Base-by-base conservation (phyloP, 805 yeast genomes). In the Candida golubevii region DNA sequence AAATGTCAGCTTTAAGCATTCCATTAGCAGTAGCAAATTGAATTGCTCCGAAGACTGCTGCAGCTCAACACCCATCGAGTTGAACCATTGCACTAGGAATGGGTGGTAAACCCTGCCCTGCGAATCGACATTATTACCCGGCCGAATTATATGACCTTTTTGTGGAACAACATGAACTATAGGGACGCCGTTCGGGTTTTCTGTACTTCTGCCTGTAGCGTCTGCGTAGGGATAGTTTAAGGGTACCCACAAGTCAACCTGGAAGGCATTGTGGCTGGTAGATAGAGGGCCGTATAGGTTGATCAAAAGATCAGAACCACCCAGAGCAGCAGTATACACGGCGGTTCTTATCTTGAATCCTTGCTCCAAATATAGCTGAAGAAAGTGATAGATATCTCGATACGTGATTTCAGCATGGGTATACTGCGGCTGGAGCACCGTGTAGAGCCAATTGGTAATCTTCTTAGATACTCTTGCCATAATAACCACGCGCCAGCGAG, bases 181-280 rank as follows among this genome's bases (percentile, higher is more conserved):
- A 0, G 97, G 97, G 1, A 83, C 73, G 3, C 65, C 69, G 32
- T 55, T 54, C 15, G 54, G 50, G 10, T 27, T 27, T 29, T 10
- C 11, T 1, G 51, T 14, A 11, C 35, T 11, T 9, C 35, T 18
- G 7, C 32, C 33, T 12, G 41, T 33, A 2, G 8, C 9, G 8
- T 48, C 52, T 3, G 54, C 50, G n/a, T 56, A 53, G 0, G 97
- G 96, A 52, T 85, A 89, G 23, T 71, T 68, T 26, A 74, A 72
- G 0, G 96, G 95, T 6, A 90, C 56, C 95, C 96, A 88, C 5
- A 89, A 61, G 42, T 80, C 80, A 10, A 88, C 55, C 0, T 89
- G 90, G 11, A 63, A 61, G 4, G 44, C 41, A 8, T 50, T 38
- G 0, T 53, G 54, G 10, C 63, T 59, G 5, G 51, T 35, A 1